Base-by-base conservation (phyloP, 2,329 filamentous ascomycete species). In the Pestalotiopsis sp. region DNA sequence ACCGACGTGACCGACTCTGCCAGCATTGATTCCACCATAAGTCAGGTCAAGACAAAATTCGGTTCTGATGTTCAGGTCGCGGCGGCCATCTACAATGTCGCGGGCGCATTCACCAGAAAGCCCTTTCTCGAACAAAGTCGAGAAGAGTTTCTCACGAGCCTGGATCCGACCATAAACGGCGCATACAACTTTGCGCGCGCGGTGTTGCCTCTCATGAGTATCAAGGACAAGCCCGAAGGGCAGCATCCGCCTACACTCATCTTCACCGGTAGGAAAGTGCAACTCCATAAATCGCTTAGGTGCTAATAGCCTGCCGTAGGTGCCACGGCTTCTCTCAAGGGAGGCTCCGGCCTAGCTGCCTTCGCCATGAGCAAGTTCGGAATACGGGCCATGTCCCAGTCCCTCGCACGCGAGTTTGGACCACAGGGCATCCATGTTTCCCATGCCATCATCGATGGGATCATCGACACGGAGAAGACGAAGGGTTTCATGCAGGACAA, bases 351-450 rank as follows among this genome's bases (percentile, higher is more conserved):
- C 6, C 89, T 91, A 80, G 82, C 90, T 2, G 81, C 86, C 6
- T 93, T 94, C 77, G 89, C 91, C 0, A 85, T 87, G 14, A 89
- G 89, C 4, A 94, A 93, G 77, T 93, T 91, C 78, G 92, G 91
- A 0, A 79, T 91, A 68, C 85, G 92, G 38, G 91, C 91, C 0
- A 79, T 93, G 66, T 85, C 86, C 1, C 91, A 93, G 76, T 89
- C 86, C 52, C 82, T 94, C 57, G 91, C 92, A 0, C 87, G 89
- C 71, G 92, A 94, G 76, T 94, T 93, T 78, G 91, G 91, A 0
- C 92, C 92, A 0, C 84, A 92, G 76, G 92, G 92, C 1, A 85
- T 94, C 2, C 92, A 94, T 79, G 90, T 94, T 11, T 86, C 89
- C 3, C 92, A 94, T 81, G 89, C 90, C 1, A 87, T 94, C 70